Conservation (phyloP, 2,329 filamentous ascomycete species). For the Knufia fluminis region DNA sequence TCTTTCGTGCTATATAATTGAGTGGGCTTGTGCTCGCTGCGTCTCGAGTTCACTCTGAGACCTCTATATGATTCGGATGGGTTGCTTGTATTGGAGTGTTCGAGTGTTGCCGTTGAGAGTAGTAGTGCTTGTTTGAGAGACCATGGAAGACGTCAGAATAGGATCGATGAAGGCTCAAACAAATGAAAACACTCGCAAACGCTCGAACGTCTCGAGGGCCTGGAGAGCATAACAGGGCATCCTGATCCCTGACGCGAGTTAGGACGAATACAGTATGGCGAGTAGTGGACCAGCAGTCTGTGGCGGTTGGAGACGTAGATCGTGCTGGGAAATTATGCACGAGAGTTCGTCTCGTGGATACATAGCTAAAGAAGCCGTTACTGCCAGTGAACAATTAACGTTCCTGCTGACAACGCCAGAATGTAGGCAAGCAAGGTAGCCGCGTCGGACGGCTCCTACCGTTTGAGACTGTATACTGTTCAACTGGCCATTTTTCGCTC, state of each 20-base stretch:
- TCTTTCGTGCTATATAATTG: no score
- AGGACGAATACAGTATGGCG: background rate
- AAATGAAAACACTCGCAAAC: background rate
- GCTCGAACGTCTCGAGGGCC: background rate
- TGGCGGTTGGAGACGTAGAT: background rate
- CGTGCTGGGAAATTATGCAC: background rate
- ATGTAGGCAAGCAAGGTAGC: no score
- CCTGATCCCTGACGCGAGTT: background rate
- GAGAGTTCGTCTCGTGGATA: background rate
- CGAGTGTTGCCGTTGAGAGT: no score
- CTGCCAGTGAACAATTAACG: background rate
- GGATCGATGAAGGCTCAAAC: background rate
- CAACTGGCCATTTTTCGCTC: no score
- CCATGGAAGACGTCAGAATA: background rate
- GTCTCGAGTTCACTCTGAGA: no score
- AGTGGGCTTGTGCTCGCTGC: no score
- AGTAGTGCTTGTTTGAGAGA: background rate
- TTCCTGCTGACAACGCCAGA: no score
- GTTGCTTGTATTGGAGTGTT: no score
- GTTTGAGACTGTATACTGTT: no score
- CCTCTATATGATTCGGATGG: no score
- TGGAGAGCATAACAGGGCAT: background rate
- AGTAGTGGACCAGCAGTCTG: background rate
- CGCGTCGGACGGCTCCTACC: no score
- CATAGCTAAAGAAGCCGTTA: background rate